Evolutionary conservation across 495 filamentous ascomycete species (phyloP).

Genomic region (Bryoglossum gracile): DNA sequence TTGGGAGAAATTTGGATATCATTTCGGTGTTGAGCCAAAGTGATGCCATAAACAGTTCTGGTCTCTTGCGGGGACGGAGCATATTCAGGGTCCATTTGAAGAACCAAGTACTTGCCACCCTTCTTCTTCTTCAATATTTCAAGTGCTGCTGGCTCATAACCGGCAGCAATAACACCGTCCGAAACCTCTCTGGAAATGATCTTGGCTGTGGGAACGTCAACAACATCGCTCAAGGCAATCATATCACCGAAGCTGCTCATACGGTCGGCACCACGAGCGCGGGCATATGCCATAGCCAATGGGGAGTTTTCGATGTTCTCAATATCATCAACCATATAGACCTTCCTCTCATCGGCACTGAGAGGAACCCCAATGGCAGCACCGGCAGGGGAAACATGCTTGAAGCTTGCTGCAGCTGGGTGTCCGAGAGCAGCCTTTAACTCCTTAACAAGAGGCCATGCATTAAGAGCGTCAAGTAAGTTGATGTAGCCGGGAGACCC

Average conservation of each 20-base stretch:
- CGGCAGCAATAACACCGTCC: slow-evolving; percentile 89
- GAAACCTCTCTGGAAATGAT: slow-evolving; percentile 97
- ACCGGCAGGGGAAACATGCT: slow-evolving; percentile 95
- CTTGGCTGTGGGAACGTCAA: slow-evolving; percentile 86
- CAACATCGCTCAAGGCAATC: slow-evolving; percentile 83
- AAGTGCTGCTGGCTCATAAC: slow-evolving; percentile 74
- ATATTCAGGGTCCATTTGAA: slow-evolving; percentile 88
- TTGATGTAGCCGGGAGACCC: slow-evolving; percentile 96
- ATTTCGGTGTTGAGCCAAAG: slow-evolving; percentile 82
- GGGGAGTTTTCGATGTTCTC: slow-evolving; percentile 73
- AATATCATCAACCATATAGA: slow-evolving; percentile 97
- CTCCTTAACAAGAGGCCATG: slow-evolving; percentile 95
- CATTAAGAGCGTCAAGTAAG: slow-evolving; percentile 91
- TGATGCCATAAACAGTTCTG: slow-evolving; percentile 82
- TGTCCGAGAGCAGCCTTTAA: slow-evolving; percentile 77
- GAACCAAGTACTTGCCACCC: slow-evolving; percentile 90
- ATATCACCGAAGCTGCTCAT: slow-evolving; percentile 98
- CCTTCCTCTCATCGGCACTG: slow-evolving; percentile 80
- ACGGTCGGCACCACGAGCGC: slow-evolving; percentile 88
- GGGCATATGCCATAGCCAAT: slow-evolving; percentile 90
- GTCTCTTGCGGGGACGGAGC: slow-evolving; percentile 68
- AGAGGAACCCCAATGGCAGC: slow-evolving; percentile 88
- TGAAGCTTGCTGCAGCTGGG: slow-evolving; percentile 97
- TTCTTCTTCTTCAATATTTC: slow-evolving; percentile 97
- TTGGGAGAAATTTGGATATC: slow-evolving; percentile 77